Evolutionary conservation across 2,329 filamentous ascomycete genomes (phyloP).

Genomic region (Hawksworthiomyces lignivorus): DNA sequence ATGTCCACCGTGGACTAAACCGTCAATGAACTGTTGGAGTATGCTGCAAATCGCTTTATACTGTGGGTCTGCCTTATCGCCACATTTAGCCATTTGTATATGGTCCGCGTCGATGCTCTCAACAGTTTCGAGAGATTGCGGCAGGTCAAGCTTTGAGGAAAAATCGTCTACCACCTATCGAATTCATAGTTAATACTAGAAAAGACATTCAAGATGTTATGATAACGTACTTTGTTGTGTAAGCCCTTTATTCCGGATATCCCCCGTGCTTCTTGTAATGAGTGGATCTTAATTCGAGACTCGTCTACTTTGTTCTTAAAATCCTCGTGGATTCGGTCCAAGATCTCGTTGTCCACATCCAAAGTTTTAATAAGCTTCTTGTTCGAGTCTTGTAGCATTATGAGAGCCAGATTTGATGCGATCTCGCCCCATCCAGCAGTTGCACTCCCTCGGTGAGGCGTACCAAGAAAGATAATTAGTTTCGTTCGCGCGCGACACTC

Average conservation of each 20-base stretch:
- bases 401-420: slow-evolving; percentile 23
- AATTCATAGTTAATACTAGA: too few species aligned
- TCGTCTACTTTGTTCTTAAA: slow-evolving; percentile 22
- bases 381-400: slow-evolving; percentile 28
- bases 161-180: slow-evolving; percentile 32
- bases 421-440: slow-evolving; percentile 26
- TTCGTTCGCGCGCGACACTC: slow-evolving; percentile 20
- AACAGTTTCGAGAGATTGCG: slow-evolving; percentile 28
- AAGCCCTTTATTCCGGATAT: slow-evolving; percentile 19
- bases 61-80: slow-evolving; percentile 23
- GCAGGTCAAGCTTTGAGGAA: slow-evolving; percentile 31
- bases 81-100: slow-evolving; percentile 25
- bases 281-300: slow-evolving; percentile 27
- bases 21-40: slow-evolving; percentile 20
- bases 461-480: slow-evolving; percentile 31
- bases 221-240: not conserved
- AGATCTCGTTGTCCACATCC: slow-evolving; percentile 26
- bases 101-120: slow-evolving; percentile 33
- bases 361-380: slow-evolving; percentile 24
- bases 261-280: slow-evolving; percentile 29
- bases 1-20: too few species aligned
- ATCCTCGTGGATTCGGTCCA: slow-evolving; percentile 29
- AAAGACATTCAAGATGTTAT: too few species aligned
- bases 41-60: slow-evolving; percentile 24
- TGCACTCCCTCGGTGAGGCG: slow-evolving; percentile 30